These are phyloP conservation scores for Azolla pinnata DNA, from an alignment of 75 land plant genomes.

Conservation along the genomic window DNA sequence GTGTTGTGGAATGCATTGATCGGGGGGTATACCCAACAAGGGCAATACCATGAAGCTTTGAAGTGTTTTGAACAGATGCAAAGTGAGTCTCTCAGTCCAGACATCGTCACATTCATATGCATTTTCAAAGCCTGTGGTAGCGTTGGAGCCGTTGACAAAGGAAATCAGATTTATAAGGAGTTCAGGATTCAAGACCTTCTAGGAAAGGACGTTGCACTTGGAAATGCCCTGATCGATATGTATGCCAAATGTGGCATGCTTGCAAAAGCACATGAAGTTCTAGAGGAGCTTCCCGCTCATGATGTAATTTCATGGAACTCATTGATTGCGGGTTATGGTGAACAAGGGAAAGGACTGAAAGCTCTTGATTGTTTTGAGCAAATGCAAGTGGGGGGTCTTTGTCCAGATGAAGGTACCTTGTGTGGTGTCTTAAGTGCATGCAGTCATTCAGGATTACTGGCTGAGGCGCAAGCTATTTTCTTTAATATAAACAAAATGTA, in stretches of 20 bases:
- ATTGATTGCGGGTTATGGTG: constrained; percentile 31
- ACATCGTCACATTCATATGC: constrained; percentile 7
- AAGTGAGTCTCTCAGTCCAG: constrained; percentile 10
- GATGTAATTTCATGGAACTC: constrained; percentile 30
- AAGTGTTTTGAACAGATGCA: constrained; percentile 15
- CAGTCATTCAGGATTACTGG: background rate
- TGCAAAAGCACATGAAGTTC: constrained; percentile 18
- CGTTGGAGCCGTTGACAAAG: constrained; percentile 11
- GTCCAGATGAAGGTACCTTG: constrained; percentile 14
- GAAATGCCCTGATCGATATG: constrained; percentile 39
- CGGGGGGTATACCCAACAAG: constrained; percentile 7
- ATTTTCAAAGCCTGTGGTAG: constrained; percentile 12
- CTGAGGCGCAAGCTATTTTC: background rate
- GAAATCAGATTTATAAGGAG: constrained; percentile 13
- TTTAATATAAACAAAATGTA: background rate
- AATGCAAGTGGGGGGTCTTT: constrained; percentile 17
- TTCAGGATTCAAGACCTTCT: constrained; percentile 8
- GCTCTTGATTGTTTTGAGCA: constrained; percentile 23
- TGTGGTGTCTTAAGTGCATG: constrained; percentile 11
- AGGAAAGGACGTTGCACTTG: constrained; percentile 1
- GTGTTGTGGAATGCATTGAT: constrained; percentile 25
- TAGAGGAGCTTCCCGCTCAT: constrained; percentile 22
- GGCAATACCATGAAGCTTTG: constrained; percentile 14
- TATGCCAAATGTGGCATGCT: constrained; percentile 36
- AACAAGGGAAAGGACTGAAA: constrained; percentile 26